phyloP scores from a whole-genome alignment of 129 eudicot species.

The Tanacetum coccineum region DNA sequence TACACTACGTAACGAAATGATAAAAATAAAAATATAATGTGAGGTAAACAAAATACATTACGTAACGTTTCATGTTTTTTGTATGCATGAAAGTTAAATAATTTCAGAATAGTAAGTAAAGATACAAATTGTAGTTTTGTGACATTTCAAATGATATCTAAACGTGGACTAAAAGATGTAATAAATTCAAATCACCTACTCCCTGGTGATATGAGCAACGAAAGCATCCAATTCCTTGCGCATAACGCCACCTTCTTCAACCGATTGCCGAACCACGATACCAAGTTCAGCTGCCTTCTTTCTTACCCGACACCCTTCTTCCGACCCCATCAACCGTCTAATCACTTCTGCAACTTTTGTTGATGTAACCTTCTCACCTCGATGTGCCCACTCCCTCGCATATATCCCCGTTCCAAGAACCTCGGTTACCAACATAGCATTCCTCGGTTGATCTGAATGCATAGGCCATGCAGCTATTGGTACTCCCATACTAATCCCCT shows the following conservation, averaged over 20 bases:
- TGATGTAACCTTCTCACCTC: constrained; percentile 25
- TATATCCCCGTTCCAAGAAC: constrained; percentile 25
- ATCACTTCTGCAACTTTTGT: constrained; percentile 18
- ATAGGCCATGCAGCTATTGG: constrained; percentile 52
- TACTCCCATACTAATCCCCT: constrained; percentile 40
- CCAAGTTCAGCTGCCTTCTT: constrained; percentile 30
- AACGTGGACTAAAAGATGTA: no score
- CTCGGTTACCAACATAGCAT: constrained; percentile 18
- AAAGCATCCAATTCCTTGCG: constrained; percentile 31
- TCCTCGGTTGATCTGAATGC: constrained; percentile 32
- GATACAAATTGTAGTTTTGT: no score
- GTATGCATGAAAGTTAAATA: no score
- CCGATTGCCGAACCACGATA: background rate
- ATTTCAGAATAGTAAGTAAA: no score
- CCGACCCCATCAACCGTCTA: constrained; percentile 31
- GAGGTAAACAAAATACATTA: no score
- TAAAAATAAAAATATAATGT: no score
- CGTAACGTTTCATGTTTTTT: no score
- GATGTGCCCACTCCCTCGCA: constrained; percentile 24
- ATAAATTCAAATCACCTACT: background rate
- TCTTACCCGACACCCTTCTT: constrained; percentile 28
- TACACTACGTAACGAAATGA: no score
- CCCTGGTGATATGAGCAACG: constrained; percentile 23
- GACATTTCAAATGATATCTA: no score
- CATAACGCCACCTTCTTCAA: constrained; percentile 26